These are phyloP conservation scores for Hippophae tibetana DNA, from an alignment of 306 rosid species.

Conservation along the genomic window DNA sequence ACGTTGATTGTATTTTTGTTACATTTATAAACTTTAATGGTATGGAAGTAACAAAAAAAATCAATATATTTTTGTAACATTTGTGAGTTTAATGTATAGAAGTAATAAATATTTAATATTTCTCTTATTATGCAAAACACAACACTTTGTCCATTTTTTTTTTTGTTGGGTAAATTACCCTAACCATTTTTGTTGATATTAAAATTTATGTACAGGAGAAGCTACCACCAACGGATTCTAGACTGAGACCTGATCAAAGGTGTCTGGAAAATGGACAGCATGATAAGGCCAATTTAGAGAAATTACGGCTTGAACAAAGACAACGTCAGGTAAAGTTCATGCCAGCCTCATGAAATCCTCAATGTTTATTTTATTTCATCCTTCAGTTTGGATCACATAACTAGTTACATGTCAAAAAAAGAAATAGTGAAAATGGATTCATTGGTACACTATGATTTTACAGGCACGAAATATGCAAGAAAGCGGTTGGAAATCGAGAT, in stretches of 20 bases:
- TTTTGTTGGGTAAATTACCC: background rate
- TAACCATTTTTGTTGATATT: background rate
- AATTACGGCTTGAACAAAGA: slow-evolving; percentile 86
- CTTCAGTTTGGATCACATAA: background rate
- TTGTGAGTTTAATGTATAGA: too few species aligned
- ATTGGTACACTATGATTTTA: background rate
- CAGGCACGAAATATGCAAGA: slow-evolving; percentile 99
- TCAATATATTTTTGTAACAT: too few species aligned
- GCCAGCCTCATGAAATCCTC: background rate
- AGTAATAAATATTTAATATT: too few species aligned
- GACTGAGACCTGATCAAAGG: slow-evolving; percentile 96
- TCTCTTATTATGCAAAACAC: too few species aligned
- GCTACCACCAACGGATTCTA: slow-evolving; percentile 99
- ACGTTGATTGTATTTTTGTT: too few species aligned
- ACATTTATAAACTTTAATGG: too few species aligned
- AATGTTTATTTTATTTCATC: too few species aligned
- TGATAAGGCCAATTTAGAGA: slow-evolving; percentile 93
- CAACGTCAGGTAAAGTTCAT: slow-evolving; percentile 73
- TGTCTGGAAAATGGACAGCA: slow-evolving; percentile 92
- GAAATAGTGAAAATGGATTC: too few species aligned
- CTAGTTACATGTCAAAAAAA: slow-evolving; percentile 15
- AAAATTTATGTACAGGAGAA: slow-evolving; percentile 43
- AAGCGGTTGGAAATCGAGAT: slow-evolving; percentile 89
- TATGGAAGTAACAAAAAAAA: too few species aligned
- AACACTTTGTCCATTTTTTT: background rate